These are phyloP conservation scores for Diutina ranongensis DNA, from an alignment of 1,139 yeast species.

Conservation along the genomic window DNA sequence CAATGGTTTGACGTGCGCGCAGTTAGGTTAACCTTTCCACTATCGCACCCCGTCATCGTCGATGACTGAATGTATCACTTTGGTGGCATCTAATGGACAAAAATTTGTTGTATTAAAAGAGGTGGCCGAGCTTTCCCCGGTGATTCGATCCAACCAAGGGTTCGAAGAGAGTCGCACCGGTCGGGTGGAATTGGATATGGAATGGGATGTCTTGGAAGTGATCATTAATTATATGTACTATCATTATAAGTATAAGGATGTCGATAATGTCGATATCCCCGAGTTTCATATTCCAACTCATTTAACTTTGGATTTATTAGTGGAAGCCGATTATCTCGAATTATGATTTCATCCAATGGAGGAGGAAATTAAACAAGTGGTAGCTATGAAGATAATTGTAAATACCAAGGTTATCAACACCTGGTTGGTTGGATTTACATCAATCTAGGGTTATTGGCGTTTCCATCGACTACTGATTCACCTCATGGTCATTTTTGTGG, in stretches of 20 bases:
- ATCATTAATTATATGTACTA: slow-evolving; percentile 82
- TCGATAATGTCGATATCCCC: slow-evolving; percentile 50
- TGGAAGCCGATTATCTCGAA: slow-evolving; percentile 85
- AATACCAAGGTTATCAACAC: too few relatives aligned
- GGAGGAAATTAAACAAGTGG: too few relatives aligned
- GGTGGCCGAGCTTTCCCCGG: slow-evolving; percentile 78
- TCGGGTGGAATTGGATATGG: slow-evolving; percentile 48
- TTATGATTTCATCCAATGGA: slow-evolving; percentile 17
- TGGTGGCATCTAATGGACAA: slow-evolving; percentile 68
- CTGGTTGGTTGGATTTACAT: too few relatives aligned
- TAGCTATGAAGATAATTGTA: too few relatives aligned
- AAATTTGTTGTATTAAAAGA: slow-evolving; percentile 56
- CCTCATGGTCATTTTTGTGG: too few relatives aligned
- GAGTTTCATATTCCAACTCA: slow-evolving; percentile 90
- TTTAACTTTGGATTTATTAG: slow-evolving; percentile 79
- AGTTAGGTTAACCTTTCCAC: too few relatives aligned
- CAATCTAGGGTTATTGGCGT: too few relatives aligned
- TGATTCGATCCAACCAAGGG: slow-evolving; percentile 58
- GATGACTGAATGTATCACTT: slow-evolving; percentile 38
- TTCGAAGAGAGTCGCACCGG: slow-evolving; percentile 44
- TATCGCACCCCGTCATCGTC: background rate
- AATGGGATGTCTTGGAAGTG: slow-evolving; percentile 63
- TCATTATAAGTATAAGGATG: slow-evolving; percentile 57
- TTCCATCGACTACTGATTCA: too few relatives aligned
- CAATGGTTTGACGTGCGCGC: background rate